Base-by-base conservation (phyloP, 73 alveolate species). In the Paramecium bursaria region DNA sequence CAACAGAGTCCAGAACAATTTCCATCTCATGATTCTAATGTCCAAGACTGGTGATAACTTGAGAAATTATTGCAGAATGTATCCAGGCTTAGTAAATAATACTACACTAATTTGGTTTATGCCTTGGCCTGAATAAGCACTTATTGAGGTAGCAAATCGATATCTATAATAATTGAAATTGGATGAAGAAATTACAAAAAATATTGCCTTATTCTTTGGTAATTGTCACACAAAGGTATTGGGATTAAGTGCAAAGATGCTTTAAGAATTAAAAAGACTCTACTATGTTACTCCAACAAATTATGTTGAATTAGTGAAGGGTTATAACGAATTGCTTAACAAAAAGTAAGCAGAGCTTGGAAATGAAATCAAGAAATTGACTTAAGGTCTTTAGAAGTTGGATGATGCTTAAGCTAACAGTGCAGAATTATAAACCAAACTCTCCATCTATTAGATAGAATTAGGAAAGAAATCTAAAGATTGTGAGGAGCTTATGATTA, bases 61-160 rank as follows among this genome's bases (percentile, higher is more conserved):
- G 93, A 94, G 99, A 90, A 97, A 98, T 75, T 92, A 92, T 92
- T 95, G 95, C 79, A 95, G 99, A 85, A 95, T 95, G 98, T 98
- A 98, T 90, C 99, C 99, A 46, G 98, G 99, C 47, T 90, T 98
- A 46, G 96, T 98, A 49, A 98, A 98, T 91, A 97, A 98, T 94
- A 97, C 99, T 15, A 98, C 99, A 0, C 93, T 98, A 44, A 93
- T 94, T 48, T 95, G 99, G 97, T 95, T 96, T 85, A 95, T 98
- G 95, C 99, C 98, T 46, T 98, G 99, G 99, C 99, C 99, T 3
- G 99, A 97, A 29, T 99, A 98, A 25, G 99, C 99, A 13, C 92
- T 97, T 74, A 87, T 87, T 23, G 99, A 97, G 86, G 99, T 97
- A 1, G 99, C 99, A 4, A 91, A 88, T 92, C 92, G 97, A 74